These are phyloP conservation scores for Pestalotiopsis sp. DNA, from an alignment of 2,329 filamentous ascomycete species.

Conservation along the genomic window DNA sequence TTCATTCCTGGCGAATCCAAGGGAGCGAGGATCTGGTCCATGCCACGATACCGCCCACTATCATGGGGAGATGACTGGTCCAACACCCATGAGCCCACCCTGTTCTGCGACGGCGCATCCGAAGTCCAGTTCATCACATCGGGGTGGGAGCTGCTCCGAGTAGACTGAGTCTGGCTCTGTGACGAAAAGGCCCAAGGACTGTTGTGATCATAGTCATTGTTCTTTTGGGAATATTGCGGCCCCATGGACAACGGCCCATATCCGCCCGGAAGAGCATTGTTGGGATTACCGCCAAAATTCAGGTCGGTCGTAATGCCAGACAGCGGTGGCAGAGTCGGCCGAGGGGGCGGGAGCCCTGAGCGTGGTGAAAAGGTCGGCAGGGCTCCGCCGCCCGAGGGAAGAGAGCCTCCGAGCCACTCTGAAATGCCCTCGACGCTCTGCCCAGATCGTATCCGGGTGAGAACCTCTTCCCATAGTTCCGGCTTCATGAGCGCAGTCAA, in stretches of 20 bases:
- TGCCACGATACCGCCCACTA: slow-evolving; percentile 37
- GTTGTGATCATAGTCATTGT: slow-evolving; percentile 41
- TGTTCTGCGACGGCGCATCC: slow-evolving; percentile 45
- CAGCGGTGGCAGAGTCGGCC: slow-evolving; percentile 29
- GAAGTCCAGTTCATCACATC: slow-evolving; percentile 50
- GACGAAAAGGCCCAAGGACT: slow-evolving; percentile 54
- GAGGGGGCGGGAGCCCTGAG: slow-evolving; percentile 20
- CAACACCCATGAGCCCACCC: slow-evolving; percentile 55
- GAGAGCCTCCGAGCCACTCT: slow-evolving; percentile 49
- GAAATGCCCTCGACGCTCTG: slow-evolving; percentile 58
- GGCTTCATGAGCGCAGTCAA: slow-evolving; percentile 55
- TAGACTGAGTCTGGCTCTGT: slow-evolving; percentile 48
- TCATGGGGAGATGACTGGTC: slow-evolving; percentile 36
- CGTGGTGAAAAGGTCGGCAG: slow-evolving; percentile 22
- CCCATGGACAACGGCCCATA: slow-evolving; percentile 34
- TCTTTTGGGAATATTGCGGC: slow-evolving; percentile 31
- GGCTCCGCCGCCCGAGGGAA: slow-evolving; percentile 33
- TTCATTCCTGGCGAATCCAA: slow-evolving; percentile 45
- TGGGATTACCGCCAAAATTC: slow-evolving; percentile 13
- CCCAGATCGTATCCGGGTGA: slow-evolving; percentile 55
- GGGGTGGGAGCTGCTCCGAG: slow-evolving; percentile 48
- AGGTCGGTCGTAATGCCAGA: slow-evolving; percentile 22
- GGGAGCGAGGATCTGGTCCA: slow-evolving; percentile 53
- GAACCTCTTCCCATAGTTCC: slow-evolving; percentile 55
- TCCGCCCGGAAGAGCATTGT: slow-evolving; percentile 14